Conservation (phyloP, 805 yeast genomes). For the Wickerhamomyces chambardii region DNA sequence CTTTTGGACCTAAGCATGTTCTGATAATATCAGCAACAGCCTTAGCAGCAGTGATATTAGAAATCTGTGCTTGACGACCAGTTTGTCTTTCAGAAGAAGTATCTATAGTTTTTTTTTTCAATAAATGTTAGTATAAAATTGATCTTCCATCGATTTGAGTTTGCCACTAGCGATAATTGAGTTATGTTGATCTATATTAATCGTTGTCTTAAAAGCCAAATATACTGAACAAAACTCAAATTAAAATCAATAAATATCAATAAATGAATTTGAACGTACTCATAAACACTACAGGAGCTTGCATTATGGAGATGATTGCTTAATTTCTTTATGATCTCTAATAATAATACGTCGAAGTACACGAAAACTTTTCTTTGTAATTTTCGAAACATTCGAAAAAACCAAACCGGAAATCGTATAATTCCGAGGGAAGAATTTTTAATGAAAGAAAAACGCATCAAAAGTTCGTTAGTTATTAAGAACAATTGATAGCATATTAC, state of each 20-base stretch:
- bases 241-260: no score
- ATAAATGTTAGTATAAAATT: no score
- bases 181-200: no score
- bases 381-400: no score
- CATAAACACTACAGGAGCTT: constrained; percentile 79
- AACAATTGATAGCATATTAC: not conserved
- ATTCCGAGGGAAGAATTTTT: no score
- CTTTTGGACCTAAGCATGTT: constrained; percentile 98
- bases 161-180: no score
- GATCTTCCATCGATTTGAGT: no score
- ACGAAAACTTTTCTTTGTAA: not conserved
- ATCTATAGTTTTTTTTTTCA: no score
- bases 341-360: not conserved
- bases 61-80: constrained; percentile 95
- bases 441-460: no score
- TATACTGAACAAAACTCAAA: no score
- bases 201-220: no score
- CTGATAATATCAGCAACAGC: constrained; percentile 97
- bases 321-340: not conserved
- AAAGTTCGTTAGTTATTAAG: not conserved
- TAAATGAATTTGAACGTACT: constrained; percentile 23
- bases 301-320: constrained; percentile 31
- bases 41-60: constrained; percentile 98
- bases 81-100: constrained; percentile 88
- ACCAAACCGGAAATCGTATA: not conserved